Base-by-base conservation (phyloP, 2,329 filamentous ascomycete genomes). In the Penicillium sp. region DNA sequence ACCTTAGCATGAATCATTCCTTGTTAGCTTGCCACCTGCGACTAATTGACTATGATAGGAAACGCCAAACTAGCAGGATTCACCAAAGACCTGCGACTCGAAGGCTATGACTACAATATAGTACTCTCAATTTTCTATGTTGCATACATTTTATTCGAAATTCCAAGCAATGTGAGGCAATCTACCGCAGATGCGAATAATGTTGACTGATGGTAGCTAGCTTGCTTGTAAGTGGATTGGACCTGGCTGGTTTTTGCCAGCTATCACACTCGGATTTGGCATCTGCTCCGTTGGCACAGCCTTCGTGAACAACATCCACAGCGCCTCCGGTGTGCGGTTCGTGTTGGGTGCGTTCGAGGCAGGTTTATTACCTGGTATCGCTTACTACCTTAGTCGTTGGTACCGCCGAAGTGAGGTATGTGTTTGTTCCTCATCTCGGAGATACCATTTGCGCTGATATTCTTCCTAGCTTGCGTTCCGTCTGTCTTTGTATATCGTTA, bases 321-420 rank as follows among this genome's bases (percentile, higher is more conserved):
- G 78, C 2, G 76, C 79, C 2, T 85, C 79, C 37, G 87, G 80
- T 14, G 87, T 91, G 0, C 84, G 89, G 5, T 90, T 91, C 63
- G 62, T 90, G 0, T 80, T 90, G 0, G 86, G 86, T 10, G 72
- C 88, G 11, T 90, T 91, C 57, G 89, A 92, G 72, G 86, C 89
- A 0, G 89, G 88, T 8, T 86, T 92, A 83, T 72, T 91, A 53
- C 89, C 89, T 0, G 88, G 89, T 0, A 89, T 90, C 42, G 87
- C 88, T 0, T 92, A 91, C 72, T 91, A 91, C 65, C 75, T 91
- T 21, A 87, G 84, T 1, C 78, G 88, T 51, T 91, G 88, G 88
- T 91, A 91, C 63, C 79, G 87, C n/a, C 79, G 86, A 31, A 82
- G 81, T 50, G 88, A 92, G 27, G 59, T 61, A 19, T n/a, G 54